Evolutionary conservation across 164 flowering plant genomes (phyloP), one percentile per base, ranked within the genome.

Genomic region (Macadamia tetraphylla): DNA sequence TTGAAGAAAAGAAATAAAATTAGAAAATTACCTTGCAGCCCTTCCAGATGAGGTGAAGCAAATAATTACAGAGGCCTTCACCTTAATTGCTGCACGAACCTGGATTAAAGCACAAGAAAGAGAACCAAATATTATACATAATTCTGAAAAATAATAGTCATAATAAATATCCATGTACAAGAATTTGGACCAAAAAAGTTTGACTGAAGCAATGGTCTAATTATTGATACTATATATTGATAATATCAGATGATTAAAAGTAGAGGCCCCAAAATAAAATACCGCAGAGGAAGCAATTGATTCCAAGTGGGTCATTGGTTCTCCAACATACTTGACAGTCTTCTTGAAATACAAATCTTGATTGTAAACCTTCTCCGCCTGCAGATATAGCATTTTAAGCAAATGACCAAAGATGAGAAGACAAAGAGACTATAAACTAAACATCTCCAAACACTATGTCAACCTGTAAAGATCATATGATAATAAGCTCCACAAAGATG

Each of bases 231-330:
- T 35, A 35, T 35, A 35, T 30, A 60, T 68, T 49, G 29, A 68
- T 3, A 68, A 17, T 23, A 18, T 40, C 23, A 35, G 6, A 48
- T 13, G 55, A 14, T 44, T 44, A 13, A 6, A 12, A 52, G 62
- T n/a, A 46, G 30, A 43, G 29, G 6, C 12, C 29, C 49, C 49
- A 53, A 65, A 63, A 67, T 46, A 35, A 68, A 62, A 29, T 89
- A 94, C 97, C 81, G 98, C 96, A 58, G 98, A 86, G 55, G 97
- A 91, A 82, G 94, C 90, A 76, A 94, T 91, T 29, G 97, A 91
- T 80, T 94, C 98, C 79, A 91, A 80, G 78, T 94, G 98, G 43
- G 81, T 76, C 97, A 94, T 94, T 65, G 94, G 90, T 68, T 94
- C 98, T 63, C 94, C 91, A 58, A 87, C 89, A 80, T 73, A 78